Conservation (phyloP, 176 grass and related monocot genomes). For the Raddia distichophylla region DNA sequence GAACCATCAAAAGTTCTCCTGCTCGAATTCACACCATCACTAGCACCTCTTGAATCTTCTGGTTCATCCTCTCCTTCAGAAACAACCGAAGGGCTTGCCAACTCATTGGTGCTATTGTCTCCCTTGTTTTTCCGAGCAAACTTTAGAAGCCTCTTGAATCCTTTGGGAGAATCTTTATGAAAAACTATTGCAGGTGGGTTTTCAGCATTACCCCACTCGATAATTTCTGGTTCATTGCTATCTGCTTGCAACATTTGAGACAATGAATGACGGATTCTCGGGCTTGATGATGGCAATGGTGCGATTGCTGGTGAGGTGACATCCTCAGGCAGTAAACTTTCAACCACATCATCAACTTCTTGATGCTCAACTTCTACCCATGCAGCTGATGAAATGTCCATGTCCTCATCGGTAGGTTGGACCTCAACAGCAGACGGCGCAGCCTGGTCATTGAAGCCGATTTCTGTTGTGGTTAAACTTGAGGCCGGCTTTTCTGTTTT, state of each 20-base stretch:
- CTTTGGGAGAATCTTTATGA: conserved; percentile 97
- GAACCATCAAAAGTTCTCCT: conserved; percentile 72
- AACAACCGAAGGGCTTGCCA: conserved; percentile 73
- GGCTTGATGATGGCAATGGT: conserved; percentile 71
- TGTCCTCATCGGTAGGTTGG: conserved; percentile 76
- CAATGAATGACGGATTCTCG: conserved; percentile 86
- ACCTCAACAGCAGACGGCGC: conserved; percentile 56
- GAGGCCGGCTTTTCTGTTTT: conserved; percentile 67
- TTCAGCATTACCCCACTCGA: conserved; percentile 99
- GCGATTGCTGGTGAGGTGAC: conserved; percentile 49
- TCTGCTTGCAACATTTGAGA: conserved; percentile 99
- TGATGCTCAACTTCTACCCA: conserved; percentile 93
- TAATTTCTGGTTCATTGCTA: conserved; percentile 88
- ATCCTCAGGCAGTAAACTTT: conserved; percentile 54
- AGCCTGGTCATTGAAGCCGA: conserved; percentile 46
- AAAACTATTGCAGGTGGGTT: conserved; percentile 95
- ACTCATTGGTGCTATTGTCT: conserved; percentile 66
- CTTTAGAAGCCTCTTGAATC: conserved; percentile 97
- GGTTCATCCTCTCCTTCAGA: conserved; percentile 97
- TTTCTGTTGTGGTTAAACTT: conserved; percentile 61
- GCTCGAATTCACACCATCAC: conserved; percentile 63
- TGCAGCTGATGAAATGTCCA: conserved; percentile 91
- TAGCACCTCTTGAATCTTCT: conserved; percentile 71
- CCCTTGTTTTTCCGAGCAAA: conserved; percentile 98
- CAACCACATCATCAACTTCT: conserved; percentile 58